phyloP scores from a whole-genome alignment of 2,329 filamentous ascomycete genomes.

The Mariannaea elegans region DNA sequence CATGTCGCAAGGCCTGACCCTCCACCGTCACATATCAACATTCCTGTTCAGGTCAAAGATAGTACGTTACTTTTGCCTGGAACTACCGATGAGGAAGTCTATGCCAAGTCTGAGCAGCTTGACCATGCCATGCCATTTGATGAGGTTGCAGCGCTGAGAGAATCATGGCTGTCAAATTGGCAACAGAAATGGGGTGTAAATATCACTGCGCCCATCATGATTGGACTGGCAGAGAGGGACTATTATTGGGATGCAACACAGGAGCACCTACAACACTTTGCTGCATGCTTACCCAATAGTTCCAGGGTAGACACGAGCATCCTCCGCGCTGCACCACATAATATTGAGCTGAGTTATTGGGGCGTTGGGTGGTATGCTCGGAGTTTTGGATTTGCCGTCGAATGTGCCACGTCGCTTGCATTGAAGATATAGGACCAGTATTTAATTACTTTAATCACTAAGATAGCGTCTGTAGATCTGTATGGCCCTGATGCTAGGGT shows the following conservation, averaged over 20 bases:
- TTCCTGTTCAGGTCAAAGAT: conserved; percentile 30
- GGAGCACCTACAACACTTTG: conserved; percentile 30
- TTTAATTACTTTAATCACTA: too few relatives aligned
- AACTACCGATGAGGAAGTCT: conserved; percentile 27
- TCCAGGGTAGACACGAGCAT: conserved; percentile 30
- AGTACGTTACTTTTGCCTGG: conserved; percentile 27
- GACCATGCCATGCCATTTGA: conserved; percentile 29
- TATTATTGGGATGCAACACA: conserved; percentile 30
- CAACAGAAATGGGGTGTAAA: conserved; percentile 29
- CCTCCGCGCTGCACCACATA: conserved; percentile 28
- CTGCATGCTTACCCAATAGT: conserved; percentile 18
- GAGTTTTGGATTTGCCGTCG: conserved; percentile 32
- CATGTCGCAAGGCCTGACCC: conserved; percentile 16
- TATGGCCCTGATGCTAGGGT: too few relatives aligned
- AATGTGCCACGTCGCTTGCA: conserved; percentile 28
- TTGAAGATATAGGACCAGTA: background rate
- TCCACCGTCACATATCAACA: conserved; percentile 23
- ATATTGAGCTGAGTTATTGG: conserved; percentile 35
- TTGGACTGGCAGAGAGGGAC: conserved; percentile 23
- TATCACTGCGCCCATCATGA: conserved; percentile 28
- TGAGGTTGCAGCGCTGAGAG: conserved; percentile 23
- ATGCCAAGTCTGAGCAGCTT: conserved; percentile 24
- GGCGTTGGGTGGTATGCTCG: conserved; percentile 31
- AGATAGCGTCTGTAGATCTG: too few relatives aligned
- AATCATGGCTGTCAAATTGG: conserved; percentile 28